Evolutionary conservation across 2,329 filamentous ascomycete genomes (phyloP).

Genomic region (Fusarium musae): DNA sequence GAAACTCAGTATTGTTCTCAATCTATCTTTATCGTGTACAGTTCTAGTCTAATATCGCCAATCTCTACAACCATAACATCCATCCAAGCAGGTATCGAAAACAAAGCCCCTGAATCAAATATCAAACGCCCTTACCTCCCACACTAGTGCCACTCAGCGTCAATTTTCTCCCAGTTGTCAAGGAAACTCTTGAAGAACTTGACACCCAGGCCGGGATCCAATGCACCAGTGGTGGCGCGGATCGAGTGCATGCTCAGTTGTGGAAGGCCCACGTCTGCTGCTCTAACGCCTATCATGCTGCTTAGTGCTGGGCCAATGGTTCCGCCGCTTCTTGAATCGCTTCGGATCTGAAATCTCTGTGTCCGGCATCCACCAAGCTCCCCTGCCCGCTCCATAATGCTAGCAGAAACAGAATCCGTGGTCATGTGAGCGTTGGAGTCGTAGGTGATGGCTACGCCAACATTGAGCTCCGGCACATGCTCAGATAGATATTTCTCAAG

Average conservation of each 20-base stretch:
- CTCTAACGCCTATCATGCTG: constrained; percentile 80
- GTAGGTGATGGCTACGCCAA: constrained; percentile 81
- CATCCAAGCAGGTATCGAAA: constrained; percentile 18
- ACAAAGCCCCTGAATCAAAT: neutral
- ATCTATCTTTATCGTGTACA: constrained; percentile 6
- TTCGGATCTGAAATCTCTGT: constrained; percentile 94
- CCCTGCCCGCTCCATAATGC: constrained; percentile 82
- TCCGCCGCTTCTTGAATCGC: constrained; percentile 88
- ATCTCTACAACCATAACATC: constrained; percentile 13
- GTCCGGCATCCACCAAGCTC: constrained; percentile 76
- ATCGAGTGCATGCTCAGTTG: constrained; percentile 96
- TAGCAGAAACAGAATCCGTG: constrained; percentile 86
- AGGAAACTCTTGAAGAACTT: constrained; percentile 91
- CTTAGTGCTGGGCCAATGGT: constrained; percentile 95
- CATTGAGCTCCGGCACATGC: constrained; percentile 88
- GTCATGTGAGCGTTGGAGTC: constrained; percentile 97
- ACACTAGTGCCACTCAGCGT: constrained; percentile 74
- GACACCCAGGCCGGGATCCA: constrained; percentile 89
- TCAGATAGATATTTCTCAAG: constrained; percentile 82
- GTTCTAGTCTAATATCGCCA: constrained; percentile 4
- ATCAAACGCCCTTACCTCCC: constrained; percentile 11
- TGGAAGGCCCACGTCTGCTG: constrained; percentile 88
- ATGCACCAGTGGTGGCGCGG: constrained; percentile 83
- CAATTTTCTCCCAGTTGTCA: constrained; percentile 85
- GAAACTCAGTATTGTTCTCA: neutral